These are phyloP conservation scores for Camelina laxa DNA, from an alignment of 345 rosid genomes.

Conservation along the genomic window DNA sequence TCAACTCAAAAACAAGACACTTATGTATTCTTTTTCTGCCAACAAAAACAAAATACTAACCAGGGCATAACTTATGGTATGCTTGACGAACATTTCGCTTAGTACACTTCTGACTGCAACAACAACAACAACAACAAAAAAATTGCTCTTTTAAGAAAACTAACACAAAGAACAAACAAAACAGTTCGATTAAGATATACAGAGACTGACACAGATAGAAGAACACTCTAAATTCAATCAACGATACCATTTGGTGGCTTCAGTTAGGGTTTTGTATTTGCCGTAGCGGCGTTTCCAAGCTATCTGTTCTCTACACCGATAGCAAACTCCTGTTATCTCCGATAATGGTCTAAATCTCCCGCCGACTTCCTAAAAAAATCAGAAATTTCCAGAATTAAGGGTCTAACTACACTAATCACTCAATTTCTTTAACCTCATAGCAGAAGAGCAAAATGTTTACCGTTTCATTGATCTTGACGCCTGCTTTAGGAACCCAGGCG, in stretches of 20 bases:
- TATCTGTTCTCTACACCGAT: constrained; percentile 85
- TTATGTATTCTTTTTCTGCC: background rate
- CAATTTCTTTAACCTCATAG: background rate
- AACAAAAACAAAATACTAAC: constrained; percentile 51
- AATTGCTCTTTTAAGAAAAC: background rate
- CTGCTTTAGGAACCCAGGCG: constrained; percentile 95
- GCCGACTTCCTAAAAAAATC: constrained; percentile 54
- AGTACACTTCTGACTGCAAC: constrained; percentile 47
- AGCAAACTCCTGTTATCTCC: constrained; percentile 89
- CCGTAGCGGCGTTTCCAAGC: constrained; percentile 97
- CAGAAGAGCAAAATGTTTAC: constrained; percentile 38
- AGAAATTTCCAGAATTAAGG: background rate
- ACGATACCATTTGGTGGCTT: constrained; percentile 82
- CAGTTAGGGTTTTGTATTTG: constrained; percentile 76
- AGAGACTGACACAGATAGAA: background rate
- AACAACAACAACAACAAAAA: background rate
- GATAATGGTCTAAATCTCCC: constrained; percentile 60
- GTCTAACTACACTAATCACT: background rate
- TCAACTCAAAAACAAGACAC: background rate
- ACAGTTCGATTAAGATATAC: background rate
- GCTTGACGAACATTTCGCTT: constrained; percentile 97
- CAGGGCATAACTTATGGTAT: constrained; percentile 85
- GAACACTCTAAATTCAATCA: background rate
- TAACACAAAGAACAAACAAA: background rate
- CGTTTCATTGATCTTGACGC: constrained; percentile 83